Evolutionary conservation across 345 rosid species (phyloP), one percentile per base, ranked within the genome.

Genomic region (Zanthoxylum bungeanum): DNA sequence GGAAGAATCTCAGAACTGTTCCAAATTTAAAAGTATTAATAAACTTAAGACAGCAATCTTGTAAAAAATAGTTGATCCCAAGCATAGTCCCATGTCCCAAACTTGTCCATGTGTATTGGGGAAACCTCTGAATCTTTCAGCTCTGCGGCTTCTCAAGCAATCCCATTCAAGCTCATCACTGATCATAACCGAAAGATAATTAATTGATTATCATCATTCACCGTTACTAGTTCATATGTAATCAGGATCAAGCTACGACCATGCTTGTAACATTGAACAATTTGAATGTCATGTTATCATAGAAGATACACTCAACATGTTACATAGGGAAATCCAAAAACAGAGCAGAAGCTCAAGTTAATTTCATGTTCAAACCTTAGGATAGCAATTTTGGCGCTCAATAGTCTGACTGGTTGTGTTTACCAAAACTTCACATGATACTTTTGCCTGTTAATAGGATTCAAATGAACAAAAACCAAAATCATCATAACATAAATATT

Each of bases 381-480:
- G 31, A 49, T 67, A 72, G 69, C 89, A 85, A 49, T 70, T 66
- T 28, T 76, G 84, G 53, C 75, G 79, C 27, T 28, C 66, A 30
- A 83, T 79, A 50, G 85, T 81, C 56, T 81, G 85, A 53, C n/a
- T n/a, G n/a, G n/a, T n/a, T n/a, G n/a, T n/a, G n/a, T n/a, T n/a
- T n/a, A n/a, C n/a, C n/a, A n/a, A 8, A 59, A 86, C 67, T 55
- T 66, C 84, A 30, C 89, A 86, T 3, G 75, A 75, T 73, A 81
- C 22, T 74, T 69, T 86, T 36, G 74, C 69, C 86, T 82, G 78
- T 27, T 4, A 36, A 8, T n/a, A 28, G 9, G 44, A 69, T n/a
- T 5, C 21, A 50, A 66, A 24, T 6, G 3, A 9, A 24, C 53
- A 57, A 9, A 27, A 24, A 24, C 10, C 22, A 50, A 60, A 67